Conservation (phyloP, 2,329 filamentous ascomycete species). For the Fusarium neocosmosporiellum region DNA sequence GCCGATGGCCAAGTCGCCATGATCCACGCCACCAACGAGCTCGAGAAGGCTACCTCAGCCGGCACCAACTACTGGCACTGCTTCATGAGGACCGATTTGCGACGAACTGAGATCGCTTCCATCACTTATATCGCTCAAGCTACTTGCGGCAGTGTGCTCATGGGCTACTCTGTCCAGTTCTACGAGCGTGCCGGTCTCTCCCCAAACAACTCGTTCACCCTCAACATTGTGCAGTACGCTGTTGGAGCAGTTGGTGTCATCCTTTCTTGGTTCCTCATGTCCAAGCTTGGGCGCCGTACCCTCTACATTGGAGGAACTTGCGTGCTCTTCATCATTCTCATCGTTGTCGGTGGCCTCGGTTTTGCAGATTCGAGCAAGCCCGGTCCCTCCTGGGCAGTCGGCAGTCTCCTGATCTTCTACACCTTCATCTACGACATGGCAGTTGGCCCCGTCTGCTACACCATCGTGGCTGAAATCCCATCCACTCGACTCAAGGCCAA, state of each 20-base stretch:
- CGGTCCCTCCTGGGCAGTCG: slow-evolving; percentile 59
- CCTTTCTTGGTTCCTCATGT: slow-evolving; percentile 57
- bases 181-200: slow-evolving; percentile 56
- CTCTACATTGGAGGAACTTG: slow-evolving; percentile 60
- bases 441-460: slow-evolving; percentile 76
- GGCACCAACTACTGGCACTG: slow-evolving; percentile 60
- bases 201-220: slow-evolving; percentile 48
- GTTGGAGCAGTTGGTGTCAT: slow-evolving; percentile 59
- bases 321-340: slow-evolving; percentile 56
- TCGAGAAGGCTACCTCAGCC: slow-evolving; percentile 53
- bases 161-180: slow-evolving; percentile 69
- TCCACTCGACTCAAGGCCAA: slow-evolving; percentile 59
- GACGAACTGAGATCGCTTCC: slow-evolving; percentile 58
- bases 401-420: slow-evolving; percentile 57
- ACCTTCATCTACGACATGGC: slow-evolving; percentile 55
- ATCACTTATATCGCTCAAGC: slow-evolving; percentile 57
- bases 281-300: slow-evolving; percentile 56
- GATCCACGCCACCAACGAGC: slow-evolving; percentile 54
- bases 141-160: slow-evolving; percentile 54
- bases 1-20: slow-evolving; percentile 36
- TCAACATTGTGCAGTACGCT: slow-evolving; percentile 55
- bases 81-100: slow-evolving; percentile 58
- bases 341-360: slow-evolving; percentile 54
- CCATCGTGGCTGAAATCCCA: slow-evolving; percentile 72
- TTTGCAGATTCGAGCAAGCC: slow-evolving; percentile 63